These are phyloP conservation scores for Peniophora sp. DNA, from an alignment of 1,284 basidiomycete genomes.

Conservation along the genomic window DNA sequence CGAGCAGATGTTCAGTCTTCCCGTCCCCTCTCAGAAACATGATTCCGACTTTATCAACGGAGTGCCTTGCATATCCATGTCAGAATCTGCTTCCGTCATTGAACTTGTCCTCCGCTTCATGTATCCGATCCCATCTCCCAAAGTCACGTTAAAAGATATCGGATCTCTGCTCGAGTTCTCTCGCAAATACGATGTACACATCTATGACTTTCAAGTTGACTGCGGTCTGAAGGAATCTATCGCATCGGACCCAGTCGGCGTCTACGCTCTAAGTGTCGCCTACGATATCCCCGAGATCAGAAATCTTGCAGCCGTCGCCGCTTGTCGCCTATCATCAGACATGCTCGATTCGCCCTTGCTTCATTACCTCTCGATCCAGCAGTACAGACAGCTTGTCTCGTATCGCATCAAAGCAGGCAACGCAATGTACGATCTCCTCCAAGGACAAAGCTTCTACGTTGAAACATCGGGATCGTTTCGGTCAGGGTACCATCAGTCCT, in stretches of 20 bases:
- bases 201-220: conserved; percentile 4
- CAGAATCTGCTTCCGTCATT: conserved; percentile 5
- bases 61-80: conserved; percentile 6
- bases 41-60: not conserved
- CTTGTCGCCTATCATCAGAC: too few relatives aligned
- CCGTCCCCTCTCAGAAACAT: not conserved
- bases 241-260: conserved; percentile 5
- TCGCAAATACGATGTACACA: conserved; percentile 10
- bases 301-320: not conserved
- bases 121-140: conserved; percentile 8
- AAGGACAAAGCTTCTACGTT: too few relatives aligned
- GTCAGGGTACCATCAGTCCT: too few relatives aligned
- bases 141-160: conserved; percentile 6
- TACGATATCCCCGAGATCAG: not conserved
- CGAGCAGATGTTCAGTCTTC: conserved; percentile 9
- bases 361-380: too few relatives aligned
- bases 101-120: conserved; percentile 8
- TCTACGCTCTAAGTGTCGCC: conserved; percentile 7
- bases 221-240: conserved; percentile 3
- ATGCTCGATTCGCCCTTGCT: too few relatives aligned
- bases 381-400: too few relatives aligned
- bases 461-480: too few relatives aligned
- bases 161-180: conserved; percentile 7
- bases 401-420: too few relatives aligned
- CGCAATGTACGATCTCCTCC: too few relatives aligned